Percentiles rank a stretch among this genome's conserved stretches.
Conservation (phyloP, 2,329 filamentous ascomycete species). For the Aschersonia sp. region DNA sequence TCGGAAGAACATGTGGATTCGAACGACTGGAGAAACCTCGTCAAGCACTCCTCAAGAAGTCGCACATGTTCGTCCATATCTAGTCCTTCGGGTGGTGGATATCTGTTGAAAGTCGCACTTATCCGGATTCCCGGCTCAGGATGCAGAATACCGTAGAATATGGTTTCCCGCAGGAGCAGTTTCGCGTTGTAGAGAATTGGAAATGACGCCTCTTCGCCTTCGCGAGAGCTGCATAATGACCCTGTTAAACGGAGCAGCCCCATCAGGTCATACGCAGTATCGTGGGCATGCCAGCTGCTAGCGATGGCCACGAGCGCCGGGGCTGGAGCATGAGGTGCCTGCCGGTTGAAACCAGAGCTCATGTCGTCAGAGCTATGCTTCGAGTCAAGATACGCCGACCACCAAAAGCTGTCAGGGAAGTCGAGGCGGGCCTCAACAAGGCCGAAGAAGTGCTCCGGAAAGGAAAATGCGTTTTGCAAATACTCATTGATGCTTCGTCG, state of each 20-base stretch:
- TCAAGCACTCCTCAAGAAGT: conserved; percentile 33
- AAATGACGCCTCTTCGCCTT: conserved; percentile 31
- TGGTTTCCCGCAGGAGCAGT: conserved; percentile 36
- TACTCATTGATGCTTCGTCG: conserved; percentile 37
- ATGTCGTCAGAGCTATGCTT: conserved; percentile 9
- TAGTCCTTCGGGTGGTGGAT: conserved; percentile 22
- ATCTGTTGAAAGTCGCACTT: conserved; percentile 10
- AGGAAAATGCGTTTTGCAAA: conserved; percentile 29
- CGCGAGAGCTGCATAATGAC: conserved; percentile 30
- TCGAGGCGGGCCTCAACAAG: conserved; percentile 31
- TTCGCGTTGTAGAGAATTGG: conserved; percentile 40
- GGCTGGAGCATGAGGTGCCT: conserved; percentile 26
- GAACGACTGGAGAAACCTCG: conserved; percentile 37
- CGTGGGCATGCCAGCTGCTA: conserved; percentile 34
- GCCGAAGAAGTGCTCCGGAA: conserved; percentile 23
- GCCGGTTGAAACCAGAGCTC: conserved; percentile 9
- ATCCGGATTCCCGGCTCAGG: conserved; percentile 27
- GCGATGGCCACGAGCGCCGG: conserved; percentile 35
- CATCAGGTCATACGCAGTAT: conserved; percentile 35
- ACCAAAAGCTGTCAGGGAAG: conserved; percentile 44
- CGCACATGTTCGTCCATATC: conserved; percentile 32
- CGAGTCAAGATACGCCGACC: conserved; percentile 33
- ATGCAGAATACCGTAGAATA: conserved; percentile 39
- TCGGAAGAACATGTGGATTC: conserved; percentile 23
- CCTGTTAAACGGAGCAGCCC: conserved; percentile 36